phyloP scores from a whole-genome alignment of 805 yeast genomes.

The Diddensiella caesifluorescens region DNA sequence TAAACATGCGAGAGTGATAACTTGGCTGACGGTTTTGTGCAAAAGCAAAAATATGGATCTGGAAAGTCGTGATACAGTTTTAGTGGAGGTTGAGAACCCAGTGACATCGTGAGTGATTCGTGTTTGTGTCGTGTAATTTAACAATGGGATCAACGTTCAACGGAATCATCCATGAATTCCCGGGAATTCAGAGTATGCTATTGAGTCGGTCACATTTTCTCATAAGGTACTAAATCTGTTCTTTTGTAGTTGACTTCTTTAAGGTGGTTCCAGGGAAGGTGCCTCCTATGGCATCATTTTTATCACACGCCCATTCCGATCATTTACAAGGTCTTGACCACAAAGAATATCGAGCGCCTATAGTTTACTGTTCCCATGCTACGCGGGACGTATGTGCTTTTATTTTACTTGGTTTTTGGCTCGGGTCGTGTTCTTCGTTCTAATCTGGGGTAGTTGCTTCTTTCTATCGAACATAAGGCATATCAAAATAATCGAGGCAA shows the following conservation, averaged over 20 bases:
- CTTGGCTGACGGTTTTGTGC: too few relatives aligned
- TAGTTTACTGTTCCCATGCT: conserved; percentile 43
- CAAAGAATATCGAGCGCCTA: conserved; percentile 34
- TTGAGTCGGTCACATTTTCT: background rate
- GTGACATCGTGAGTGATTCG: too few relatives aligned
- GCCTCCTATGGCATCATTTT: conserved; percentile 30
- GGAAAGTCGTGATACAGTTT: too few relatives aligned
- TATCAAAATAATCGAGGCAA: conserved; percentile 3
- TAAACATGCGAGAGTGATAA: too few relatives aligned
- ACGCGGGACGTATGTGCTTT: conserved; percentile 29
- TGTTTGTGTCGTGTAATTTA: background rate
- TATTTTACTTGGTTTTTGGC: background rate
- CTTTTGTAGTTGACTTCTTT: conserved; percentile 31
- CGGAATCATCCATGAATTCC: conserved; percentile 45
- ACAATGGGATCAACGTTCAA: conserved; percentile 31
- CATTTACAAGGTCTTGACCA: conserved; percentile 46
- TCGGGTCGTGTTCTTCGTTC: background rate
- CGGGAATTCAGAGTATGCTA: conserved; percentile 39
- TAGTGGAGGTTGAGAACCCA: too few relatives aligned
- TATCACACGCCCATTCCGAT: conserved; percentile 54
- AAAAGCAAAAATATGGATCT: too few relatives aligned
- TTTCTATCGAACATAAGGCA: conserved; percentile 8
- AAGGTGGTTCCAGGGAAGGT: conserved; percentile 15
- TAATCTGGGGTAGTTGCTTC: conserved; percentile 5
- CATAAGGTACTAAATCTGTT: background rate